These are phyloP conservation scores for Phaeosphaeriaceae sp. DNA, from an alignment of 2,329 filamentous ascomycete genomes.

Conservation along the genomic window DNA sequence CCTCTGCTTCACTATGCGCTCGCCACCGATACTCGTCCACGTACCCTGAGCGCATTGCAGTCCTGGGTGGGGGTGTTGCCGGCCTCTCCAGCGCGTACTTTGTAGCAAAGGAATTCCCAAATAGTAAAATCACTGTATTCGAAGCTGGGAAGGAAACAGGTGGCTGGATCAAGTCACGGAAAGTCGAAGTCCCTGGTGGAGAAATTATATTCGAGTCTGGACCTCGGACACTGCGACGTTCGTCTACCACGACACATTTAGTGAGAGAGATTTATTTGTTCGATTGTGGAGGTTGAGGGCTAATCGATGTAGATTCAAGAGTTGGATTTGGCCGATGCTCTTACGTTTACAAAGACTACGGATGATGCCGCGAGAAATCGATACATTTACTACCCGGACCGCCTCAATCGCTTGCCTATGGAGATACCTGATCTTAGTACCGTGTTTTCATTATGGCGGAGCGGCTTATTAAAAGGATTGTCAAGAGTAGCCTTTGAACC, in stretches of 20 bases:
- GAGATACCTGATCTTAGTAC: constrained; percentile 32
- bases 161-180: constrained; percentile 80
- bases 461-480: constrained; percentile 61
- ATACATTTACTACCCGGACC: constrained; percentile 89
- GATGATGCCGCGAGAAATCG: constrained; percentile 66
- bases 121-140: constrained; percentile 78
- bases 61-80: constrained; percentile 60
- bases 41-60: constrained; percentile 51
- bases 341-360: constrained; percentile 60
- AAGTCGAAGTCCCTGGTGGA: constrained; percentile 65
- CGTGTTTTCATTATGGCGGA: constrained; percentile 54
- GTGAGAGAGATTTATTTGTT: constrained; percentile 54
- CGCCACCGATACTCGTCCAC: constrained; percentile 25
- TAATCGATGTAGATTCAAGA: constrained; percentile 58
- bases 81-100: constrained; percentile 68
- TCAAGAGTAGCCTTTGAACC: constrained; percentile 49
- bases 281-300: background rate
- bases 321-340: constrained; percentile 62
- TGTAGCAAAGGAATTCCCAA: constrained; percentile 70
- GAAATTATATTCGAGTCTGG: constrained; percentile 81
- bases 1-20: constrained; percentile 24
- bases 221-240: constrained; percentile 76
- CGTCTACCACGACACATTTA: constrained; percentile 72
- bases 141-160: constrained; percentile 74
- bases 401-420: constrained; percentile 62